These are phyloP conservation scores for Penicillium simplicissimum DNA, from an alignment of 495 filamentous ascomycete genomes.

Conservation along the genomic window DNA sequence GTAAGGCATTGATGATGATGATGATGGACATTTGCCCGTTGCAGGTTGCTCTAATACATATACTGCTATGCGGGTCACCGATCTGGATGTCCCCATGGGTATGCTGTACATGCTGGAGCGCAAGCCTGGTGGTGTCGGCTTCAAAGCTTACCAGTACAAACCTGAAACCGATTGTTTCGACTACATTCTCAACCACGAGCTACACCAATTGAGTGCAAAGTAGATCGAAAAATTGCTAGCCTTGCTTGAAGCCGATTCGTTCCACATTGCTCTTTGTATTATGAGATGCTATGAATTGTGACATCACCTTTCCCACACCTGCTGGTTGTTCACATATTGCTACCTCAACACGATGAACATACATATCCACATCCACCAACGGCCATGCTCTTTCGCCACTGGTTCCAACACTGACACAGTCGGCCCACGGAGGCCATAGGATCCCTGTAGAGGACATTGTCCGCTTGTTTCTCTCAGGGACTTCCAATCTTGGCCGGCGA, in stretches of 20 bases:
- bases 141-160: slow-evolving; percentile 91
- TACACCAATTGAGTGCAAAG: slow-evolving; percentile 51
- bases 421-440: too few species aligned
- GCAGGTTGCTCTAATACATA: too few species aligned
- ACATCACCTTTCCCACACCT: slow-evolving; percentile 14
- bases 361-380: slow-evolving; percentile 3
- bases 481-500: too few species aligned
- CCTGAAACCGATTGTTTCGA: slow-evolving; percentile 75
- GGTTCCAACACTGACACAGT: too few species aligned
- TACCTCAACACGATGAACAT: not conserved
- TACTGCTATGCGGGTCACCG: too few species aligned
- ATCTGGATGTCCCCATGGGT: slow-evolving; percentile 88
- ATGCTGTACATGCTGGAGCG: slow-evolving; percentile 92
- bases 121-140: slow-evolving; percentile 96
- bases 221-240: not conserved
- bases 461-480: too few species aligned
- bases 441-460: too few species aligned
- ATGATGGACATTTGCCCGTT: too few species aligned
- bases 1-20: too few species aligned
- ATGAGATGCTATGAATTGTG: slow-evolving; percentile 26
- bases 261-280: slow-evolving; percentile 3
- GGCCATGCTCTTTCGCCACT: slow-evolving; percentile 6
- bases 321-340: not conserved
- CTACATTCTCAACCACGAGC: slow-evolving; percentile 72
- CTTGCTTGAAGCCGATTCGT: not conserved